Percentiles rank a stretch among this genome's conserved stretches.
Evolutionary conservation across 495 filamentous ascomycete genomes (phyloP).

Genomic region (Talaromyces proteolyticus): DNA sequence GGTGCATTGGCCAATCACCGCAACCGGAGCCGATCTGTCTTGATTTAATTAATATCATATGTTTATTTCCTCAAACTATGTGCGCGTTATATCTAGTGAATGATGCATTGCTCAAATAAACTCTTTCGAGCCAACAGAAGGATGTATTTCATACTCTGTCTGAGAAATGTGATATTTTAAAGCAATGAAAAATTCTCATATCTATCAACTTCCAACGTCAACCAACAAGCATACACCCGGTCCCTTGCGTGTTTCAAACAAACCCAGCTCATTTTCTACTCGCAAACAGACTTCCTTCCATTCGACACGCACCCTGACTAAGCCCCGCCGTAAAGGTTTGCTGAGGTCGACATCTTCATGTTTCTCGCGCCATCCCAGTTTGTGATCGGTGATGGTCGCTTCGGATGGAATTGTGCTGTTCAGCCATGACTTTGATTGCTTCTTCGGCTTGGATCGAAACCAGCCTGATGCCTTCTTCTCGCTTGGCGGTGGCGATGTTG

Average conservation of each 20-base stretch:
- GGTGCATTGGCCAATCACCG: too few species aligned
- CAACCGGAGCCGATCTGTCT: too few species aligned
- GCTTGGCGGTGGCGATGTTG: background rate
- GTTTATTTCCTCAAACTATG: too few species aligned
- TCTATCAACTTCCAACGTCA: constrained; percentile 4
- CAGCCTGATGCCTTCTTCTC: constrained; percentile 6
- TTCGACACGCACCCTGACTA: constrained; percentile 11
- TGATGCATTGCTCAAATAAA: too few species aligned
- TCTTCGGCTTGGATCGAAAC: constrained; percentile 2
- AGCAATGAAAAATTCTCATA: too few species aligned
- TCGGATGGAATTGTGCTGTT: constrained; percentile 1
- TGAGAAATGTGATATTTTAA: too few species aligned
- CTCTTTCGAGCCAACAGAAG: too few species aligned
- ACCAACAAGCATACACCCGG: constrained; percentile 4
- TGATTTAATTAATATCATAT: too few species aligned
- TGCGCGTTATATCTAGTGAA: too few species aligned
- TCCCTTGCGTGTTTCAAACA: constrained; percentile 23
- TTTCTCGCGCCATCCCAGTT: constrained; percentile 10
- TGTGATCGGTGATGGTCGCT: constrained; percentile 6
- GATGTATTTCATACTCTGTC: too few species aligned
- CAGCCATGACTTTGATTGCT: constrained; percentile 3
- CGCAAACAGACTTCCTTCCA: constrained; percentile 16
- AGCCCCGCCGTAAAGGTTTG: constrained; percentile 3
- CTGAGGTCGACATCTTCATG: background rate
- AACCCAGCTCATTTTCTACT: constrained; percentile 21